phyloP scores from a whole-genome alignment of 441 rosid genomes.

The Erodium texanum region DNA sequence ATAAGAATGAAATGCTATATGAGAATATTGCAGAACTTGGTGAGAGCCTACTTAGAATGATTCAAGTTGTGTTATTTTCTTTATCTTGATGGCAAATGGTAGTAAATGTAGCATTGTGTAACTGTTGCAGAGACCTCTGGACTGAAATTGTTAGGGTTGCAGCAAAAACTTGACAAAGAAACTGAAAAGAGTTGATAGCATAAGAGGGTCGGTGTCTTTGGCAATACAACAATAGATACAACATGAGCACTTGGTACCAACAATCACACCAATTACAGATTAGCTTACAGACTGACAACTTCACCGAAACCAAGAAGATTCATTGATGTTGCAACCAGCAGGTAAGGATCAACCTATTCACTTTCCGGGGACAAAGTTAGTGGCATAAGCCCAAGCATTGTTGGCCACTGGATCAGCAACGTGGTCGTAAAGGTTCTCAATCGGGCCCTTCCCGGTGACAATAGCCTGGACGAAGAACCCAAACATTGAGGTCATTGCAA shows the following conservation, averaged over 20 bases:
- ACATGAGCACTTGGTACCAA: not conserved
- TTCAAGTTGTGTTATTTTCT: not conserved
- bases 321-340: no score
- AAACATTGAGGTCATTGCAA: conserved; percentile 21
- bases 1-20: not conserved
- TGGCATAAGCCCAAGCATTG: conserved; percentile 23
- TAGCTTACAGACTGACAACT: not conserved
- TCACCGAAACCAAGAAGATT: no score
- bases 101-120: conserved; percentile 1
- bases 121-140: not conserved
- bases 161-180: not conserved
- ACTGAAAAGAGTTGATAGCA: not conserved
- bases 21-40: not conserved
- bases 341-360: not conserved
- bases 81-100: not conserved
- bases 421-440: conserved; percentile 21
- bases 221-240: conserved; percentile 6
- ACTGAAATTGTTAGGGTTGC: not conserved
- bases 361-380: conserved; percentile 6
- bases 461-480: conserved; percentile 22
- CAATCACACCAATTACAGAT: not conserved
- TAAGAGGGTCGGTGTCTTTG: conserved; percentile 7
- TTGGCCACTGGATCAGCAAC: conserved; percentile 20
- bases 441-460: conserved; percentile 21
- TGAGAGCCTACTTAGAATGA: not conserved